phyloP scores from a whole-genome alignment of 495 filamentous ascomycete species.

The Hypoxylon perforatum region DNA sequence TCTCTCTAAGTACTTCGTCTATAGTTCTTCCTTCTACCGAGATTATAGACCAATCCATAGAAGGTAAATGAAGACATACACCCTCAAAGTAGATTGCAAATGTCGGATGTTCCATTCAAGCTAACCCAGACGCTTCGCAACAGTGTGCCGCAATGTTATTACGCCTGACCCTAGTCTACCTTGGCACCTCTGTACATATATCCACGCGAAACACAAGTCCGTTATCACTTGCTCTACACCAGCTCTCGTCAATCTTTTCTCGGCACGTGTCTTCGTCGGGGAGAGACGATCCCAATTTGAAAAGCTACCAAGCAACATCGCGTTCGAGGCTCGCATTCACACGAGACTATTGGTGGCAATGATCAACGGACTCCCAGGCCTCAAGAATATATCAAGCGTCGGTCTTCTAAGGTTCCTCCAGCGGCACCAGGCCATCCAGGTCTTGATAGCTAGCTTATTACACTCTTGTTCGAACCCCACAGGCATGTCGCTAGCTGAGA shows the following conservation, averaged over 20 bases:
- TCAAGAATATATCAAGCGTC: constrained; percentile 6
- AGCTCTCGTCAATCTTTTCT: constrained; percentile 8
- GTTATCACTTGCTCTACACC: no score
- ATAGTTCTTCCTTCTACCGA: no score
- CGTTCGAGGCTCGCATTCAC: constrained; percentile 1
- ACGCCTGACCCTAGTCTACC: no score
- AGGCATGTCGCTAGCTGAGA: constrained; percentile 19
- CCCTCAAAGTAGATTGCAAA: no score
- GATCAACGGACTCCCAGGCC: constrained; percentile 20
- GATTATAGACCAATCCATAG: no score
- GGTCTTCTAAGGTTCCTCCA: constrained; percentile 10
- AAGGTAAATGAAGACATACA: no score
- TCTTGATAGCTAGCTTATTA: constrained; percentile 1
- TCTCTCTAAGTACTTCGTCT: no score
- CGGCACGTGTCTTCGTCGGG: neutral
- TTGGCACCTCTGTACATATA: no score
- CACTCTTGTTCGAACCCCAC: neutral
- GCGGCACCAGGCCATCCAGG: neutral
- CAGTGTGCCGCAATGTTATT: no score
- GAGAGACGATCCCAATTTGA: constrained; percentile 1
- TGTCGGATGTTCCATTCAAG: no score
- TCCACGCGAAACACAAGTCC: no score
- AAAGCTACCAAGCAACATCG: neutral
- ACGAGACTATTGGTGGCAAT: neutral
- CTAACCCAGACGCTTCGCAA: no score